phyloP scores from a whole-genome alignment of 495 filamentous ascomycete species.

The Aspergillus steynii region DNA sequence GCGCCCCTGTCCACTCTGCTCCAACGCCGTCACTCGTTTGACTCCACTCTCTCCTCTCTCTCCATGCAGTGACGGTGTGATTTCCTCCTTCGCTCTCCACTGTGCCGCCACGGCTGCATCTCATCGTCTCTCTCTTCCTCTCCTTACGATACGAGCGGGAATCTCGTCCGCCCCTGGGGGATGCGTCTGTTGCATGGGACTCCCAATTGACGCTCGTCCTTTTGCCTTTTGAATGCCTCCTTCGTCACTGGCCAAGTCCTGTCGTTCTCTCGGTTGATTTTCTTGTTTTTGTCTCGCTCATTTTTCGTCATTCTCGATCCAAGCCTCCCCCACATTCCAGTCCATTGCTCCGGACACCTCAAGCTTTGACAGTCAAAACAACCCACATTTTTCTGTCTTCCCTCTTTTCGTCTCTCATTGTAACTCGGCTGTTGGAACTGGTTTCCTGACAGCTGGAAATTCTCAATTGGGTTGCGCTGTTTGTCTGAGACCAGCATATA shows the following conservation, averaged over 20 bases:
- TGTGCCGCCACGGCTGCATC: background rate
- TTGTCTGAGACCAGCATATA: background rate
- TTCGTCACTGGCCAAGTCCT: background rate
- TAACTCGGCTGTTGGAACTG: constrained; percentile 11
- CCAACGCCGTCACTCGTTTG: background rate
- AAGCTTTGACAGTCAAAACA: background rate
- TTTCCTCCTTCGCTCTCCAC: background rate
- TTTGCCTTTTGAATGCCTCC: background rate
- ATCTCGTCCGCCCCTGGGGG: background rate
- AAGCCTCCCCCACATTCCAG: constrained; percentile 23
- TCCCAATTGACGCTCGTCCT: background rate
- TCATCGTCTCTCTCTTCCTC: background rate
- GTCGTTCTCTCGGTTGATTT: background rate
- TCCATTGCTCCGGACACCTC: constrained; percentile 17
- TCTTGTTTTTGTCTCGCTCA: background rate
- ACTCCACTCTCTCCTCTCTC: background rate
- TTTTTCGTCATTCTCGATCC: background rate
- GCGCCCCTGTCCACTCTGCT: background rate
- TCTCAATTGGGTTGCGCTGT: background rate
- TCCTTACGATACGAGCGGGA: background rate
- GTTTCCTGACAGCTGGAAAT: constrained; percentile 13
- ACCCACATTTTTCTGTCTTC: background rate
- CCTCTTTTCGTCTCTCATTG: background rate
- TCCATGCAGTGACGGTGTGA: background rate
- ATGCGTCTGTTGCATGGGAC: background rate